Base-by-base conservation (phyloP, 106 monocot genomes). In the Allium fistulosum region DNA sequence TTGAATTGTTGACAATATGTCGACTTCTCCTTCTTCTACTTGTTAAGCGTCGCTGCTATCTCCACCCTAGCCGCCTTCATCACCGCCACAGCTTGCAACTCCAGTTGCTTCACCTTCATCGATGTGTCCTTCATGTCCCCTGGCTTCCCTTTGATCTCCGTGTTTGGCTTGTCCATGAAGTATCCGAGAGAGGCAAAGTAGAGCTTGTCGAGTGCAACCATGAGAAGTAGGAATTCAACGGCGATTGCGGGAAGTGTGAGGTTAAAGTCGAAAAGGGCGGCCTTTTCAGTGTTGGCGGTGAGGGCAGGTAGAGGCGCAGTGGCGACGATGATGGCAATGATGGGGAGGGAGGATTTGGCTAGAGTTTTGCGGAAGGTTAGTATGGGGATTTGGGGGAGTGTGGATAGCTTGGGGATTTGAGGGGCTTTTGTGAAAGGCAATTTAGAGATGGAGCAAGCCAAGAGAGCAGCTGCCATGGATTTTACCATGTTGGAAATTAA, bases 21-120 rank as follows among this genome's bases (percentile, higher is more conserved):
- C 17, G 88, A 70, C n/a, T 82, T 83, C 79, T 95, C 95, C 81
- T 86, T 91, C 91, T 88, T 91, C 95, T 88, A 91, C 85, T 91
- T 72, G 81, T 91, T 95, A 52, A 91, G 79, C 58, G 91, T 90
- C 2, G 95, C 87, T 9, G 95, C 73, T 53, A 95, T 74, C 83
- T 95, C 95, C 57, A 90, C 95, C 17, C 91, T 67, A 49, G 95
- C 88, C n/a, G 95, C 95, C 83, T 80, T 85, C 81, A 95, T 77
- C 17, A 95, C 62, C 17, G 95, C 95, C n/a, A 77, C 80, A 13
- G 85, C 91, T 71, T 86, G 79, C 65, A 91, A 91, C 69, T 95
- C 95, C 57, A 95, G 60, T 81, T 85, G 74, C 77, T 91, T 91
- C 63, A 95, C 95, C 83, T 95, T 91, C 66, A n/a, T 15, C n/a